phyloP scores from a whole-genome alignment of 805 yeast species.

The Isabelozyma pseudorhagii region DNA sequence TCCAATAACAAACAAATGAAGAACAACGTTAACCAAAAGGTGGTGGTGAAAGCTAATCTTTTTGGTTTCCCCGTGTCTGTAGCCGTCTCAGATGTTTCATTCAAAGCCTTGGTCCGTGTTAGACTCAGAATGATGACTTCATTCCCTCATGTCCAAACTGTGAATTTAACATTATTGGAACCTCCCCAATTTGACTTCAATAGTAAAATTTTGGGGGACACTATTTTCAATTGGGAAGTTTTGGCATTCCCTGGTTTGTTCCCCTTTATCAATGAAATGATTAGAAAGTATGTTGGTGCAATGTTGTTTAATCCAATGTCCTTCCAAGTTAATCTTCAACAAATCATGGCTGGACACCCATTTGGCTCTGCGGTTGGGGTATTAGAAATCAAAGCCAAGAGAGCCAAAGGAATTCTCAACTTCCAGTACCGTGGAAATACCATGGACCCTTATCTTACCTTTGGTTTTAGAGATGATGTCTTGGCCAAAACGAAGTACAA shows the following conservation, averaged over 20 bases:
- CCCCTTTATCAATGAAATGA: conserved; percentile 79
- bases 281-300: conserved; percentile 84
- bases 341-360: conserved; percentile 79
- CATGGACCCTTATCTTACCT: conserved; percentile 82
- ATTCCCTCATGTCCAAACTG: conserved; percentile 92
- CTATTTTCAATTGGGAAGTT: conserved; percentile 83
- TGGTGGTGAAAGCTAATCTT: conserved; percentile 72
- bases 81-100: conserved; percentile 74
- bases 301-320: conserved; percentile 86
- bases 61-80: conserved; percentile 84
- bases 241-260: conserved; percentile 84
- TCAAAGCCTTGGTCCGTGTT: conserved; percentile 70
- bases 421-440: conserved; percentile 72
- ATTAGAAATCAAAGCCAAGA: conserved; percentile 61
- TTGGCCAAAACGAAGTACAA: conserved; percentile 70
- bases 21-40: conserved; percentile 77
- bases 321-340: conserved; percentile 89
- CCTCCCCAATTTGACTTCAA: conserved; percentile 88
- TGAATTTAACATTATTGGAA: conserved; percentile 78
- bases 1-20: conserved; percentile 80
- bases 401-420: conserved; percentile 67
- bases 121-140: conserved; percentile 85
- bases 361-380: conserved; percentile 84
- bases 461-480: conserved; percentile 57
- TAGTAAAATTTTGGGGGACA: conserved; percentile 71